phyloP scores from a whole-genome alignment of 768 basidiomycete genomes.

The Suillus spraguei region DNA sequence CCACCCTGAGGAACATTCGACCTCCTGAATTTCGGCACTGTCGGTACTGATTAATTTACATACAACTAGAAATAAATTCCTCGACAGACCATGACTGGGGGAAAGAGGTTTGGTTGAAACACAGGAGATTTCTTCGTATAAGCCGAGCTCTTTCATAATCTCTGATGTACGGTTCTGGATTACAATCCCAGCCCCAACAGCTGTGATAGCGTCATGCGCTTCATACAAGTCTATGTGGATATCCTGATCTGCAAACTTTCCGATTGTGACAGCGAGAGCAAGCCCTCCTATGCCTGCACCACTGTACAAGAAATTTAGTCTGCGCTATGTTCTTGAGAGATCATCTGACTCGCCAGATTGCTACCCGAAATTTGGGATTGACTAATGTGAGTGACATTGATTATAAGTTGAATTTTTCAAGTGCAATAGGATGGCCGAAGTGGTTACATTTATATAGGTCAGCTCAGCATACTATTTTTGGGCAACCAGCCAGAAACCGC shows the following conservation, averaged over 20 bases:
- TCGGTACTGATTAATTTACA: neutral
- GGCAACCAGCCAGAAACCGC: neutral
- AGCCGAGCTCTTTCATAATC: conserved; percentile 42
- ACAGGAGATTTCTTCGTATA: conserved; percentile 26
- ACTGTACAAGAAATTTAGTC: conserved; percentile 1
- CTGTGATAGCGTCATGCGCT: conserved; percentile 40
- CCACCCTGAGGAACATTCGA: conserved; percentile 10
- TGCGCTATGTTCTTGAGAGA: neutral
- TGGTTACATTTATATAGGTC: neutral
- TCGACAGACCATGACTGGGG: conserved; percentile 6
- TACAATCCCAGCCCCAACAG: conserved; percentile 42
- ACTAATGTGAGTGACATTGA: conserved; percentile 12
- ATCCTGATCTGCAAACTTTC: conserved; percentile 27
- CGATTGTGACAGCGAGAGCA: conserved; percentile 39
- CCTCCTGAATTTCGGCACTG: conserved; percentile 3
- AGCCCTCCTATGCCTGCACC: conserved; percentile 40
- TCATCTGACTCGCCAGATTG: conserved; percentile 12
- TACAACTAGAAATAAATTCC: neutral
- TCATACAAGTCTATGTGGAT: conserved; percentile 46
- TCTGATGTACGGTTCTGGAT: conserved; percentile 49
- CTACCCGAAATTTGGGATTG: conserved; percentile 14
- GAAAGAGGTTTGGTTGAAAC: conserved; percentile 19
- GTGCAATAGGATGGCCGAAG: neutral
- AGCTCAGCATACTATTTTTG: neutral
- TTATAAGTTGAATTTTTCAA: neutral